Base-by-base conservation (phyloP, 75 land plant species). In the Cunninghamia lanceolata region DNA sequence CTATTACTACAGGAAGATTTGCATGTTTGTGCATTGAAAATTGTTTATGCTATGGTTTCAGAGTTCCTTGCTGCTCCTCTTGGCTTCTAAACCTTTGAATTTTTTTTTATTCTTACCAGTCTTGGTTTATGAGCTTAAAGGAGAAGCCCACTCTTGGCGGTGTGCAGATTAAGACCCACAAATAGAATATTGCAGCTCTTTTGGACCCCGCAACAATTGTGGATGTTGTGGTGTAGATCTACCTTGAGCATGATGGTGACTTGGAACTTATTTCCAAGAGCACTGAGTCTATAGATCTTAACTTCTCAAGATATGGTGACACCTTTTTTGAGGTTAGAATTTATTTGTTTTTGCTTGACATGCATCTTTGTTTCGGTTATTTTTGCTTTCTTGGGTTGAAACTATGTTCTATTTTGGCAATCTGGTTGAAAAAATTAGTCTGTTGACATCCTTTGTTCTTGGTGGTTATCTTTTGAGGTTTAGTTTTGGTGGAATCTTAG, bases 121-220 rank as follows among this genome's bases (percentile, higher is more conserved):
- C 21, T 16, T 54, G 16, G 21, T 54, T 54, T 17, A 0, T 54
- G 59, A 17, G 17, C 59, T 54, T 19, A 17, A 54, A 54, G 59
- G 17, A 54, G 21, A 54, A 17, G 59, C 59, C 19, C 59, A 54
- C 25, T 17, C 21, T 54, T 54, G 59, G 97, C 90, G 95, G 96
- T 83, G 94, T 93, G 93, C 96, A 95, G 95, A 97, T 97, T 86
- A 97, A 96, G 95, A 96, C 95, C 96, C 93, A 94, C 95, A 96
- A 97, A 92, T 92, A 94, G 95, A 97, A 97, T 85, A 95, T 95
- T 81, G 91, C 95, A 43, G 94, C 94, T 82, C 99, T 96, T 35
- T 90, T 96, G 91, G 96, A 97, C 89, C 94, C 99, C 90, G 85
- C 95, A 85, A 71, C 94, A 54, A 95, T 97, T 94, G 88, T 93